Evolutionary conservation across 805 yeast species (phyloP), one percentile per base, ranked within the genome.

Genomic region (Candida jianshihensis): DNA sequence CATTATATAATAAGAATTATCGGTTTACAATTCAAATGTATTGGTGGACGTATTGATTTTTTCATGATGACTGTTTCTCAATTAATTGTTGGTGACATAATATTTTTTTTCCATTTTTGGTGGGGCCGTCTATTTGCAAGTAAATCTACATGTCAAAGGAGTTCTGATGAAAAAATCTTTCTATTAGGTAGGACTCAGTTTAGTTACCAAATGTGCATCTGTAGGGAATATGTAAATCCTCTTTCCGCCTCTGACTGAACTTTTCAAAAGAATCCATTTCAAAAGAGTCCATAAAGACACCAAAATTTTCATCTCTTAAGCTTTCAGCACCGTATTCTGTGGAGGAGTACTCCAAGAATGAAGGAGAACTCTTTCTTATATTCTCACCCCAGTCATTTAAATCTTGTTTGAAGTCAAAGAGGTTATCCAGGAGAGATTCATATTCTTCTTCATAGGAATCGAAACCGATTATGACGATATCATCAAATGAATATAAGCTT

Each of bases 381-480:
- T 18, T 35, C 34, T 46, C 50, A 2, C 30, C 17, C 42, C 44
- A 40, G 29, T 46, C 48, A 11, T 37, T 39, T 15, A 44, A 21
- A 1, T 18, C 3, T 6, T 28, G 25, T 3, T 39, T 36, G 12
- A 42, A 30, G n/a, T 27, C 24, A 20, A 35, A 42, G 14, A 44
- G 20, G 3, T 31, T 19, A 9, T 39, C 20, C 19, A 41, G 7
- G 13, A 46, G 10, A 3, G 22, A 4, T 12, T 31, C 36, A 24
- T 42, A 46, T 3, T 31, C 34, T n/a, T 38, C 36, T 14, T 44
- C 48, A 26, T 46, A 46, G 16, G 33, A 15, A 15, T 46, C 46
- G 30, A 33, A 46, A 8, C 41, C 46, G 12, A 44, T 33, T 7
- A 46, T 27, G 30, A 46, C 33, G 3, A 37, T 38, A 19, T 46